A percentile compares a stretch with the other conserved stretches of the same genome.
Evolutionary conservation across 257 asterid species (phyloP).

Genomic region (Nicotiana tomentosiformis): DNA sequence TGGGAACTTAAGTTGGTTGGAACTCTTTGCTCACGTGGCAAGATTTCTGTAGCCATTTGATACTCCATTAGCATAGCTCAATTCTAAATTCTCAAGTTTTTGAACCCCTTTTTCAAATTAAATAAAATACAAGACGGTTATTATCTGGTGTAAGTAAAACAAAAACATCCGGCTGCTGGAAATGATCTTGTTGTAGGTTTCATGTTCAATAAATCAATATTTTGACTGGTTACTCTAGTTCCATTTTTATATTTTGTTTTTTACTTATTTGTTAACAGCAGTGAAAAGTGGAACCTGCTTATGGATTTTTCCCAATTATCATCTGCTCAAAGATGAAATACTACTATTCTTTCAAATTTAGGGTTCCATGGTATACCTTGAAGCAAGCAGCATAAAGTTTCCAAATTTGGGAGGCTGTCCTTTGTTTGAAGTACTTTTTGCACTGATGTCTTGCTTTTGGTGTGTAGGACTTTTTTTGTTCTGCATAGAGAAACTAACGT

Average conservation of each 20-base stretch:
- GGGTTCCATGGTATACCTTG: background rate
- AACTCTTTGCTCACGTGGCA: background rate
- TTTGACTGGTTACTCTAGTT: background rate
- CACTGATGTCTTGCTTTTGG: background rate
- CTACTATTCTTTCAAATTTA: background rate
- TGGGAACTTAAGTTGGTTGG: background rate
- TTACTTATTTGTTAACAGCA: too few species aligned
- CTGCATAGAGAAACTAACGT: background rate
- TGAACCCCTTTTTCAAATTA: background rate
- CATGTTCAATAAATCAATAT: background rate
- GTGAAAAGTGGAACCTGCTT: background rate
- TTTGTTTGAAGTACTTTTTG: background rate
- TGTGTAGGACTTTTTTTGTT: background rate
- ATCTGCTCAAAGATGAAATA: background rate
- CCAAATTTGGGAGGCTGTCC: background rate
- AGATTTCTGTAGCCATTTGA: background rate
- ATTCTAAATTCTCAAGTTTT: background rate
- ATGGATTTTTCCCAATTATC: background rate
- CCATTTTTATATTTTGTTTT: too few species aligned
- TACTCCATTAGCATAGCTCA: background rate
- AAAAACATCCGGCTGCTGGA: background rate
- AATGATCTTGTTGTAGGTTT: background rate
- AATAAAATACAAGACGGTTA: background rate
- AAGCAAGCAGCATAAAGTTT: background rate
- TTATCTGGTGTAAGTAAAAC: background rate